A percentile compares a stretch with the other conserved stretches of the same genome.
Evolutionary conservation across 225 moss, liverwort and hornwort species (phyloP).

Genomic region (Sphagnum tenellum): DNA sequence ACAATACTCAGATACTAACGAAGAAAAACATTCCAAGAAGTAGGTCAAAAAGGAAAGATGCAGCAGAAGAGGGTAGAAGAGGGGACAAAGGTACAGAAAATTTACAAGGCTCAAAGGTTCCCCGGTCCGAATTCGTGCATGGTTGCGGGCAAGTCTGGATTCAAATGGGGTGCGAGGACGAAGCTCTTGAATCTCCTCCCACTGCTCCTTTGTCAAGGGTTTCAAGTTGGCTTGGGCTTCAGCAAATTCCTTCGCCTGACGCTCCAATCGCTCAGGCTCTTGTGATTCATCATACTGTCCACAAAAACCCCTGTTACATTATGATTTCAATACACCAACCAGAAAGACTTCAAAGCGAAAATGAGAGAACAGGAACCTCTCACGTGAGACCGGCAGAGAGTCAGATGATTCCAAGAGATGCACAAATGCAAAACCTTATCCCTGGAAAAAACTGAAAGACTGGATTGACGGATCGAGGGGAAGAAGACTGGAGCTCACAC

Average conservation of each 20-base stretch:
- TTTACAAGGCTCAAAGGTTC: slow-evolving; percentile 51
- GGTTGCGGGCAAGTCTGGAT: slow-evolving; percentile 58
- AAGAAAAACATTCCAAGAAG: too few relatives aligned
- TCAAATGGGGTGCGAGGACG: slow-evolving; percentile 87
- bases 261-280: slow-evolving; percentile 74
- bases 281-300: slow-evolving; percentile 68
- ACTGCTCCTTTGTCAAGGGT: slow-evolving; percentile 54
- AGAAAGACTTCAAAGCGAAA: not conserved
- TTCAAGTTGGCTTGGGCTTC: slow-evolving; percentile 51
- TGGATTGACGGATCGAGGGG: not conserved
- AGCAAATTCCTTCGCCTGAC: slow-evolving; percentile 73
- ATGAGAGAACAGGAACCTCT: not conserved
- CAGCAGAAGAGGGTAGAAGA: not conserved
- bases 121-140: slow-evolving; percentile 77
- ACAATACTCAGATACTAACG: too few relatives aligned
- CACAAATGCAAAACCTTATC: not conserved
- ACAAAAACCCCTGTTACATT: not conserved
- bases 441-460: not conserved
- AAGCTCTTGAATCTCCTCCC: slow-evolving; percentile 79
- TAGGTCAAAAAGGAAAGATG: too few relatives aligned
- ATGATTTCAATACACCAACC: not conserved
- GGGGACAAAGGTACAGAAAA: slow-evolving; percentile 1
- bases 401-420: not conserved
- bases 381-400: not conserved
- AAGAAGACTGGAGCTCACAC: not conserved